phyloP scores from a whole-genome alignment of 257 asterid genomes.

The Perilla frutescens region DNA sequence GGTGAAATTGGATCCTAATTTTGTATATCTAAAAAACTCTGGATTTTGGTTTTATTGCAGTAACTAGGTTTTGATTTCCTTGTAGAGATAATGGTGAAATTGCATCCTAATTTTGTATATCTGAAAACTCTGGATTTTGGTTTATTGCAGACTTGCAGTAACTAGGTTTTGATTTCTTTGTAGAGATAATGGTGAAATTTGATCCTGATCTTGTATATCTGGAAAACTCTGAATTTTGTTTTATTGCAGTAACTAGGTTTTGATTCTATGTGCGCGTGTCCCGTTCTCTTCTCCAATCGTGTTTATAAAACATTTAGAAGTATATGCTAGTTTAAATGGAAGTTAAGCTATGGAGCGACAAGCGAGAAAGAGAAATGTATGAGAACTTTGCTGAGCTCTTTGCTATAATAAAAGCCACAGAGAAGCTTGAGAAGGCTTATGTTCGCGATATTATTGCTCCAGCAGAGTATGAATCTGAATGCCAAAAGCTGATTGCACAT shows the following conservation, averaged over 20 bases:
- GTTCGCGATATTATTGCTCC: constrained; percentile 69
- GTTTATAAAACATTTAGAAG: not conserved
- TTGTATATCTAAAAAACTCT: not conserved
- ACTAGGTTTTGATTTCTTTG: not conserved
- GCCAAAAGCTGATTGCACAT: constrained; percentile 76
- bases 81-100: too few species aligned
- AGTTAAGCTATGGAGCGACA: constrained; percentile 92
- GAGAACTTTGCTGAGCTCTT: constrained; percentile 85
- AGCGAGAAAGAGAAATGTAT: constrained; percentile 91
- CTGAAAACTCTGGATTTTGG: not conserved
- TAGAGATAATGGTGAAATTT: not conserved
- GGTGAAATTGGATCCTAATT: constrained; percentile 15
- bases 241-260: constrained; percentile 46
- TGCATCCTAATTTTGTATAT: constrained; percentile 1
- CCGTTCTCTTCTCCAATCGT: constrained; percentile 89
- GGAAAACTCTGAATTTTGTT: not conserved
- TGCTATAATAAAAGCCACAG: constrained; percentile 79
- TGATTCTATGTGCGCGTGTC: constrained; percentile 86
- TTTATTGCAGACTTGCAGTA: not conserved
- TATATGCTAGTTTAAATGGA: constrained; percentile 52
- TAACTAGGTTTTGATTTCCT: constrained; percentile 24
- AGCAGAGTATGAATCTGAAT: constrained; percentile 67
- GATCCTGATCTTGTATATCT: constrained; percentile 7
- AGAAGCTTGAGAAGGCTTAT: constrained; percentile 88
- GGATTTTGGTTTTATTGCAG: constrained; percentile 39